Conservation (phyloP, 1,284 basidiomycete species). For the Marasmius fiardii region DNA sequence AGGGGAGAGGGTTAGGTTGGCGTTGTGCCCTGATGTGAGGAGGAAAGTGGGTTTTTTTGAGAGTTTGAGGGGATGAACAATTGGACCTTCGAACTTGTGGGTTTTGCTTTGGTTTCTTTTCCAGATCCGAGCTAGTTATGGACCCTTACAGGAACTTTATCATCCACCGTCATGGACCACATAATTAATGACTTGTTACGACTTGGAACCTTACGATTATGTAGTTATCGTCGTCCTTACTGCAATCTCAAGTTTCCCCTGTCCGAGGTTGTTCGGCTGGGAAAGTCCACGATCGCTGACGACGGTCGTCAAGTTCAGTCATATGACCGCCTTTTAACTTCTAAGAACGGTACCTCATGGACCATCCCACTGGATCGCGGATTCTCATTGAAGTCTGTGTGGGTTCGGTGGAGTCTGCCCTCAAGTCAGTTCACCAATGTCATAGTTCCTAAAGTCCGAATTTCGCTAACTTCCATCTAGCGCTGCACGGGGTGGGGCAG, state of each 20-base stretch:
- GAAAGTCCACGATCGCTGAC: no score
- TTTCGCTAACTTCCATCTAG: constrained; percentile 31
- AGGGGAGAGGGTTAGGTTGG: constrained; percentile 59
- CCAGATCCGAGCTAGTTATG: no score
- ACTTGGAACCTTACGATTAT: no score
- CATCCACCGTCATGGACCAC: no score
- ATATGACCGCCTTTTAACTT: background rate
- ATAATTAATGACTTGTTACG: no score
- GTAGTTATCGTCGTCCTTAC: no score
- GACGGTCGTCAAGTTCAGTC: no score
- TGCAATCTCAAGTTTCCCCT: no score
- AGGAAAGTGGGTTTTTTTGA: constrained; percentile 61
- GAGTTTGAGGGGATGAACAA: constrained; percentile 18
- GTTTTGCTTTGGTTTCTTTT: background rate
- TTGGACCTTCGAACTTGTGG: background rate
- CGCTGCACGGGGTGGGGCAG: constrained; percentile 64
- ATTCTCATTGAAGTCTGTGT: constrained; percentile 69
- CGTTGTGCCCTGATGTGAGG: constrained; percentile 60
- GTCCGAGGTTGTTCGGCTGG: no score
- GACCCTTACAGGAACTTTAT: no score
- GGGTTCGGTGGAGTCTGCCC: constrained; percentile 73
- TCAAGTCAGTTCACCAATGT: constrained; percentile 45
- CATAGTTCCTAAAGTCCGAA: constrained; percentile 6
- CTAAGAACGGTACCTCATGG: background rate
- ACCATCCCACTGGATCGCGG: background rate